Evolutionary conservation across 2,329 filamentous ascomycete genomes (phyloP).

Genomic region (Ilyonectria mors-panacis): DNA sequence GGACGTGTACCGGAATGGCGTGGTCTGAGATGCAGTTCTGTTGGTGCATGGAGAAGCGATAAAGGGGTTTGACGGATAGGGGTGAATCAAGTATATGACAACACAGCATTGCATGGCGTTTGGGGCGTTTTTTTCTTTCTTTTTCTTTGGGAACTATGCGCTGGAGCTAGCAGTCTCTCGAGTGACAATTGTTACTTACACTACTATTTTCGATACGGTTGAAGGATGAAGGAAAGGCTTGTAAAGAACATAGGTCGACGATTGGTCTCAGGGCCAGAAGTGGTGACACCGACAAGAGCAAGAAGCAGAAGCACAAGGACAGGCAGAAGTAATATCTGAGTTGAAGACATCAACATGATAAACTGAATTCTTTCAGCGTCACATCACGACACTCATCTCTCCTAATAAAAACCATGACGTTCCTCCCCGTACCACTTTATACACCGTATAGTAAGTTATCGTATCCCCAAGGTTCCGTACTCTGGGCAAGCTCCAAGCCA

Average conservation of each 20-base stretch:
- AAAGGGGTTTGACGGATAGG: not conserved
- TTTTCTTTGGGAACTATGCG: constrained; percentile 19
- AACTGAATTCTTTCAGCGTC: constrained; percentile 4
- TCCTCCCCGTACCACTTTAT: not conserved
- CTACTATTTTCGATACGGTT: not conserved
- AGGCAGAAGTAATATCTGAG: not conserved
- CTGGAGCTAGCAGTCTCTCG: constrained; percentile 25
- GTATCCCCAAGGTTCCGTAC: not conserved
- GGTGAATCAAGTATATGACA: constrained; percentile 8
- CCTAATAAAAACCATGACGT: not conserved
- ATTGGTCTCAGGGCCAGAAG: not conserved
- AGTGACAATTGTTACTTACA: not conserved
- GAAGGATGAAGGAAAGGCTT: not conserved
- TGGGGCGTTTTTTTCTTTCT: constrained; percentile 33
- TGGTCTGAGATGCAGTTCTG: constrained; percentile 30
- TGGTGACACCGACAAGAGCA: not conserved
- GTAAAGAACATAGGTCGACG: not conserved
- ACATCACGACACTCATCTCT: not conserved
- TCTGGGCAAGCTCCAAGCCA: not conserved
- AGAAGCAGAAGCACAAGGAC: not conserved
- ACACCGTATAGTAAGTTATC: not conserved
- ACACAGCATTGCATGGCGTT: constrained; percentile 56
- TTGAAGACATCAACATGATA: constrained; percentile 7
- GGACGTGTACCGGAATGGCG: constrained; percentile 61
- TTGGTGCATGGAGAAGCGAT: not conserved